A percentile compares a stretch with the other conserved stretches of the same genome.
These are phyloP conservation scores for Phytophthora pinifolia DNA, from an alignment of 352 stramenopile genomes.

Conservation along the genomic window DNA sequence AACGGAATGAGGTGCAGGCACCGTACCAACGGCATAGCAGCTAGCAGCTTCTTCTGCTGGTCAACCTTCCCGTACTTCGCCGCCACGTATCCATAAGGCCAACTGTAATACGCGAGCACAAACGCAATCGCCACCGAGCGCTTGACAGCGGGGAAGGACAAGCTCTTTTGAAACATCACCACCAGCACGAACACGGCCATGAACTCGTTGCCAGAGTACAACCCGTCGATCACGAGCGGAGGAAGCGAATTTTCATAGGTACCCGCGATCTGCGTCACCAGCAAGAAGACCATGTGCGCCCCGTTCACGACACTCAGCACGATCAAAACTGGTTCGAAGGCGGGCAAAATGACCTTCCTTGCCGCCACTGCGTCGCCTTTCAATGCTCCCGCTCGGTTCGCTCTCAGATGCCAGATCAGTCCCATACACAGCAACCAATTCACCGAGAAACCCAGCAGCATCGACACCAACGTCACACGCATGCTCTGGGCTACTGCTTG, in stretches of 20 bases:
- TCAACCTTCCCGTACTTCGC: conserved; percentile 10
- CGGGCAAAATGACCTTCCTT: conserved; percentile 42
- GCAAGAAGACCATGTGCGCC: conserved; percentile 29
- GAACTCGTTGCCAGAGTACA: conserved; percentile 40
- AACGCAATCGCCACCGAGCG: conserved; percentile 29
- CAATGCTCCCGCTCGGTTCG: conserved; percentile 31
- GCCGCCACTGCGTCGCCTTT: conserved; percentile 31
- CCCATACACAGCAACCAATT: conserved; percentile 6
- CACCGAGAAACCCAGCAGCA: too few species aligned
- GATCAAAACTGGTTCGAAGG: conserved; percentile 44
- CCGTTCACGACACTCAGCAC: conserved; percentile 33
- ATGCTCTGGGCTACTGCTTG: too few species aligned
- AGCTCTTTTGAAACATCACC: conserved; percentile 49
- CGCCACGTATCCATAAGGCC: conserved; percentile 24
- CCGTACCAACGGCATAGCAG: neutral
- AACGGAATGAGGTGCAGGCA: conserved; percentile 24
- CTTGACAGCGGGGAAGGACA: conserved; percentile 37
- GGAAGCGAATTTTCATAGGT: neutral
- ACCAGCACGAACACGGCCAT: conserved; percentile 38
- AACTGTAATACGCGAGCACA: conserved; percentile 27
- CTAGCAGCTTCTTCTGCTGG: neutral
- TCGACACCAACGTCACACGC: too few species aligned
- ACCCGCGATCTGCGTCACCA: neutral
- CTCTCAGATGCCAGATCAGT: conserved; percentile 38
- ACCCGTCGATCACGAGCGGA: conserved; percentile 22